A percentile compares a stretch with the other conserved stretches of the same genome.
Conservation (phyloP, 257 asterid species). For the Lycium ferocissimum region DNA sequence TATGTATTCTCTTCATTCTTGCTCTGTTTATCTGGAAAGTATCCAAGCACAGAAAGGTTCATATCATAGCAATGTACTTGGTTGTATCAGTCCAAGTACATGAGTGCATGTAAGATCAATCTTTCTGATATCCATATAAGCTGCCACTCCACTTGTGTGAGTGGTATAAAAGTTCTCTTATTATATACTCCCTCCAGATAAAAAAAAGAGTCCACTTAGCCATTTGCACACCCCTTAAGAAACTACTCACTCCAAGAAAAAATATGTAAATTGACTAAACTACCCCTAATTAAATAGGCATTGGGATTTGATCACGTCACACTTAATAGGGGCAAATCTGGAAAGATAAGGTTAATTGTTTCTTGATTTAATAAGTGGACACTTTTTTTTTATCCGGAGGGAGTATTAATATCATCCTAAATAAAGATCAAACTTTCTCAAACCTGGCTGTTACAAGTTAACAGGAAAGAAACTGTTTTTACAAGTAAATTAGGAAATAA, state of each 20-base stretch:
- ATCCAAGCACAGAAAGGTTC: neutral
- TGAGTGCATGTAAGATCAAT: neutral
- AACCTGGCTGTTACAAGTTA: neutral
- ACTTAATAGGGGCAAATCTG: no score
- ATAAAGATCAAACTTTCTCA: conserved; percentile 17
- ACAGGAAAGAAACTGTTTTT: neutral
- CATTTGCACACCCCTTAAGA: no score
- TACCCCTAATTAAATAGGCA: no score
- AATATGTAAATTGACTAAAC: no score
- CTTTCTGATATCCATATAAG: neutral
- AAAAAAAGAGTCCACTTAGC: no score
- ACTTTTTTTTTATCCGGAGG: no score
- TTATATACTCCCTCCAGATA: no score
- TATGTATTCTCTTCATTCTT: neutral
- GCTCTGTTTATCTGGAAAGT: neutral
- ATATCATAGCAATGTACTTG: neutral
- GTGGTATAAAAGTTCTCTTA: neutral
- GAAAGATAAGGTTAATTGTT: no score
- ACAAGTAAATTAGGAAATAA: neutral
- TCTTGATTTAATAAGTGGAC: no score
- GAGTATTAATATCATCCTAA: neutral
- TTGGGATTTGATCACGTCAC: no score
- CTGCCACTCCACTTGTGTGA: neutral
- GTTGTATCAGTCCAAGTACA: neutral
- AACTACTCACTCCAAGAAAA: no score